These are phyloP conservation scores for Irineochytrium annulatum DNA, from an alignment of 192 early-diverging fungal genomes.

Conservation along the genomic window DNA sequence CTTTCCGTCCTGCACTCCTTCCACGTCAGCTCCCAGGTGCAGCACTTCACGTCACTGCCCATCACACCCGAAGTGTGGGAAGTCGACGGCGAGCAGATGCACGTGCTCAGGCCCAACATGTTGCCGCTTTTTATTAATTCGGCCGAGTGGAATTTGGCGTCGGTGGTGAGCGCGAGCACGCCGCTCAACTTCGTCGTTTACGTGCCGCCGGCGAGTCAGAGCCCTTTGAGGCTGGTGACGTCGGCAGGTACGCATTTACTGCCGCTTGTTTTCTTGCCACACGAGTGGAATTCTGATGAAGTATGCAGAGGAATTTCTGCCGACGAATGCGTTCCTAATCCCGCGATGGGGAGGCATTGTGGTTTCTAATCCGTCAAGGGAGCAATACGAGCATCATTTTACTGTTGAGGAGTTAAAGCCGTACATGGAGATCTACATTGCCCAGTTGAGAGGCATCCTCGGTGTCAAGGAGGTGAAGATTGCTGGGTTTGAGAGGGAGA, in stretches of 20 bases:
- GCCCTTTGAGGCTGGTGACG: conserved; percentile 68
- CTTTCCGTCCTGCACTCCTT: conserved; percentile 70
- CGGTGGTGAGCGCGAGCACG: conserved; percentile 72
- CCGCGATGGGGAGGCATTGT: conserved; percentile 94
- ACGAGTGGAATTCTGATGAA: background rate
- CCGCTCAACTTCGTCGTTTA: conserved; percentile 90
- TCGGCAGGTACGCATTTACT: conserved; percentile 34
- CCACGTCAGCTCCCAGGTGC: conserved; percentile 57
- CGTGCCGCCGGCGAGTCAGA: conserved; percentile 63
- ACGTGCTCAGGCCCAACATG: conserved; percentile 57
- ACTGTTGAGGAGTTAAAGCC: conserved; percentile 55
- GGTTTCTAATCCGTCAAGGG: conserved; percentile 59
- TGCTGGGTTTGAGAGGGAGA: conserved; percentile 14
- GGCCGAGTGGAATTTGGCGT: conserved; percentile 95
- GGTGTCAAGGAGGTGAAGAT: conserved; percentile 63
- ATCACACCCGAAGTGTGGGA: conserved; percentile 46
- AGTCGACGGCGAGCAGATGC: conserved; percentile 1
- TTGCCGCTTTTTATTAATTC: conserved; percentile 92
- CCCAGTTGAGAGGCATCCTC: conserved; percentile 77
- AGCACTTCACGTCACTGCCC: conserved; percentile 76
- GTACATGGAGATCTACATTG: conserved; percentile 73
- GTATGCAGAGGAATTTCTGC: conserved; percentile 34
- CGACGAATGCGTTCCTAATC: conserved; percentile 82
- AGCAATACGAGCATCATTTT: conserved; percentile 23
- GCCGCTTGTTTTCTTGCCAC: conserved; percentile 1